Conservation (phyloP, 2,329 filamentous ascomycete genomes). For the Didymella keratinophila region DNA sequence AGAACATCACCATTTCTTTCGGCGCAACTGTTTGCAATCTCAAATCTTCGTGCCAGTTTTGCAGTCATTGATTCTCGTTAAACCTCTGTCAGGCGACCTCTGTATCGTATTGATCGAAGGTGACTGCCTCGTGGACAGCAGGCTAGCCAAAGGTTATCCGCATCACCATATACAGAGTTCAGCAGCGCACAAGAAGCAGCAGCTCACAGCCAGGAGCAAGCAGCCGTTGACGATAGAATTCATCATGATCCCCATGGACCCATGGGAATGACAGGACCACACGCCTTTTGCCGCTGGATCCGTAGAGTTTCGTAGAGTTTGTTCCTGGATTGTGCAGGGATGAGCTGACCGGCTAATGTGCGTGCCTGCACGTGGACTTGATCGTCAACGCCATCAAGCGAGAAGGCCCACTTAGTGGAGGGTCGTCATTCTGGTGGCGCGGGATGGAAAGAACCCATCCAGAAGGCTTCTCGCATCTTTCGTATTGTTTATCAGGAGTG, state of each 20-base stretch:
- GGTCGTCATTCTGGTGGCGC: slow-evolving; percentile 20
- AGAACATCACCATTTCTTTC: slow-evolving; percentile 7
- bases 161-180: background rate
- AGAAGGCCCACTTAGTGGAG: slow-evolving; percentile 21
- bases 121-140: background rate
- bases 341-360: slow-evolving; percentile 31
- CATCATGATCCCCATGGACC: background rate
- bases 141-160: background rate
- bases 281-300: slow-evolving; percentile 29
- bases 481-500: background rate
- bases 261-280: background rate
- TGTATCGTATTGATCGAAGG: background rate
- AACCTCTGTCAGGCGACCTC: background rate
- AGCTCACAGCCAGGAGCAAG: background rate
- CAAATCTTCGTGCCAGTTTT: slow-evolving; percentile 9
- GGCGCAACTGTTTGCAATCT: slow-evolving; percentile 8
- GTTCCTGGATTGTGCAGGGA: slow-evolving; percentile 24
- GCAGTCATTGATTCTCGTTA: slow-evolving; percentile 29
- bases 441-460: slow-evolving; percentile 3
- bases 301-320: slow-evolving; percentile 20
- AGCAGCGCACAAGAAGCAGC: background rate
- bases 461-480: slow-evolving; percentile 4
- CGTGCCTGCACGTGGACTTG: slow-evolving; percentile 30
- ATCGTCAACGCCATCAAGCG: slow-evolving; percentile 31
- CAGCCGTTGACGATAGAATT: background rate